phyloP scores from a whole-genome alignment of 495 filamentous ascomycete species.

The Margaritispora aquatica region DNA sequence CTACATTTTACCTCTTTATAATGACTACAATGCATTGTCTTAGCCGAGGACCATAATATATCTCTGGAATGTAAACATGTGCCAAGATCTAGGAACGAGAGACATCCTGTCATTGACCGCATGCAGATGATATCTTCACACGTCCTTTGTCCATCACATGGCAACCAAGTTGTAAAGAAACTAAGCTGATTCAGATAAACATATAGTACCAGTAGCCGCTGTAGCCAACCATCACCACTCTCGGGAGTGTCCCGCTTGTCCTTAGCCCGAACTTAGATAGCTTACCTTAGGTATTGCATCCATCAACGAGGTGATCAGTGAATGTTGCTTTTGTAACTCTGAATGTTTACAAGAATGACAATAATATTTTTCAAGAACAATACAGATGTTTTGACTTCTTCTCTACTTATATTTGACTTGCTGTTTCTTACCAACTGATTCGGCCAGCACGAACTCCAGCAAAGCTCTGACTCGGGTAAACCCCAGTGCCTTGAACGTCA shows the following conservation, averaged over 20 bases:
- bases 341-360: slow-evolving; percentile 9
- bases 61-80: not conserved
- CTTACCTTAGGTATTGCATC: not conserved
- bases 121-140: not conserved
- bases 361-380: too few species aligned
- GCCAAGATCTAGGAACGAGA: not conserved
- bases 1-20: too few species aligned
- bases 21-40: too few species aligned
- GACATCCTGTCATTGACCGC: not conserved
- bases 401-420: slow-evolving; percentile 7
- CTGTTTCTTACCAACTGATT: slow-evolving; percentile 8
- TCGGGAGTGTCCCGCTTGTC: slow-evolving; percentile 8
- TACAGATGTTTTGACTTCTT: not conserved
- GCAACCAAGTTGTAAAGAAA: not conserved
- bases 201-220: not conserved
- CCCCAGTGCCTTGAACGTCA: not conserved
- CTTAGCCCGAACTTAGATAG: slow-evolving; percentile 8
- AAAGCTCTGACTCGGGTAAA: slow-evolving; percentile 14
- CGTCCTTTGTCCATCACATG: not conserved
- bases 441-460: not conserved
- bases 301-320: not conserved
- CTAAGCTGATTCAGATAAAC: slow-evolving; percentile 8
- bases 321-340: not conserved
- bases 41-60: too few species aligned
- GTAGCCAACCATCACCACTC: not conserved